These are phyloP conservation scores for Eucalyptus sp. DNA, from an alignment of 345 rosid genomes.

Conservation along the genomic window DNA sequence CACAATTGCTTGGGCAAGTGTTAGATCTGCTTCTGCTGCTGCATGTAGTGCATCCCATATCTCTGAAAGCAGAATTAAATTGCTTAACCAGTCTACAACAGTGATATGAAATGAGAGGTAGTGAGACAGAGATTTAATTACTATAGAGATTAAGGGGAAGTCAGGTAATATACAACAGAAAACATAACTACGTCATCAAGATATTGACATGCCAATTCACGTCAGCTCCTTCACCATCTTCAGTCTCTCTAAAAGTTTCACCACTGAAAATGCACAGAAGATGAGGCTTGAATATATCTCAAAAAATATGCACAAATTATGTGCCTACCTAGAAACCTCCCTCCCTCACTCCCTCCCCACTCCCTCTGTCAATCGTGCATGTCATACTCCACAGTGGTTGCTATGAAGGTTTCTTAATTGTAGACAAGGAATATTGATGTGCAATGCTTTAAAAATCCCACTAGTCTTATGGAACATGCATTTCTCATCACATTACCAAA, in stretches of 20 bases:
- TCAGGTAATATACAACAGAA: neutral
- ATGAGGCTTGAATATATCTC: neutral
- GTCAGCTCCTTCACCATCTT: neutral
- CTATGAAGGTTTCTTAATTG: neutral
- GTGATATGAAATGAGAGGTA: neutral
- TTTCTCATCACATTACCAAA: neutral
- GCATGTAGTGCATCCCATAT: conserved; percentile 63
- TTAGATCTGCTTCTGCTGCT: conserved; percentile 55
- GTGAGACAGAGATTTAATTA: neutral
- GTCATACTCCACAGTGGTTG: neutral
- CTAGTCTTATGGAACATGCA: neutral
- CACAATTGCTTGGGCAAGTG: conserved; percentile 59
- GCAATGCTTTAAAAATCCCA: neutral
- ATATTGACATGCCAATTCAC: neutral
- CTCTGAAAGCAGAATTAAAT: neutral
- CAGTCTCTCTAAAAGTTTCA: neutral
- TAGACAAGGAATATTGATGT: neutral
- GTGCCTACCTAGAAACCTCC: neutral
- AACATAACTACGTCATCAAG: neutral
- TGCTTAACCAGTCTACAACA: neutral
- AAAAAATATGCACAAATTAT: neutral
- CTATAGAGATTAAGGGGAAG: neutral
- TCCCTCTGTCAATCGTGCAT: neutral
- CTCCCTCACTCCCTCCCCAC: neutral
- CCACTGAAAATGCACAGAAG: neutral